phyloP scores from a whole-genome alignment of 73 alveolate genomes.

The Paraurostyla sp. region DNA sequence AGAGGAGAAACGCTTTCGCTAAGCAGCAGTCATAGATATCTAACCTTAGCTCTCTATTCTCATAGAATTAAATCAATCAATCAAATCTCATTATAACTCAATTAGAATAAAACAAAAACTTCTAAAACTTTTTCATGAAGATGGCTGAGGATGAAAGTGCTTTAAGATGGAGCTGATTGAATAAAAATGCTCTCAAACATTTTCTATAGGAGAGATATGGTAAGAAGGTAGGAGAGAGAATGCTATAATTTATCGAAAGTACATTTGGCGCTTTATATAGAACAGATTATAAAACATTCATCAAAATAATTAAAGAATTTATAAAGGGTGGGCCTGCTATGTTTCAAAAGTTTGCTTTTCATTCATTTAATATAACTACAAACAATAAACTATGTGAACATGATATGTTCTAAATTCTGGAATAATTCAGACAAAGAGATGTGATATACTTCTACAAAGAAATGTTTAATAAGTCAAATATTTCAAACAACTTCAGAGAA shows the following conservation, averaged over 20 bases:
- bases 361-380: not conserved
- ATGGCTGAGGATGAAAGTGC: conserved; percentile 43
- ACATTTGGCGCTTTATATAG: conserved; percentile 17
- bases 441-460: conserved; percentile 35
- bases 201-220: conserved; percentile 29
- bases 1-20: not conserved
- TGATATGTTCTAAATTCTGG: conserved; percentile 32
- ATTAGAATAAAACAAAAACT: not conserved
- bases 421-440: conserved; percentile 20
- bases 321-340: conserved; percentile 10
- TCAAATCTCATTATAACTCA: not conserved
- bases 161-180: conserved; percentile 29
- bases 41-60: not conserved
- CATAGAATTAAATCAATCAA: not conserved
- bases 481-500: conserved; percentile 6
- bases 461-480: not conserved
- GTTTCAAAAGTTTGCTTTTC: not conserved
- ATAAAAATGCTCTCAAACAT: not conserved
- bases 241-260: not conserved
- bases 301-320: not conserved
- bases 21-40: not conserved
- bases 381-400: conserved; percentile 22
- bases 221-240: conserved; percentile 36
- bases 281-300: conserved; percentile 16
- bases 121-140: not conserved